phyloP scores from a whole-genome alignment of 2,329 filamentous ascomycete species.

The Graphiopsis chlorocephala region DNA sequence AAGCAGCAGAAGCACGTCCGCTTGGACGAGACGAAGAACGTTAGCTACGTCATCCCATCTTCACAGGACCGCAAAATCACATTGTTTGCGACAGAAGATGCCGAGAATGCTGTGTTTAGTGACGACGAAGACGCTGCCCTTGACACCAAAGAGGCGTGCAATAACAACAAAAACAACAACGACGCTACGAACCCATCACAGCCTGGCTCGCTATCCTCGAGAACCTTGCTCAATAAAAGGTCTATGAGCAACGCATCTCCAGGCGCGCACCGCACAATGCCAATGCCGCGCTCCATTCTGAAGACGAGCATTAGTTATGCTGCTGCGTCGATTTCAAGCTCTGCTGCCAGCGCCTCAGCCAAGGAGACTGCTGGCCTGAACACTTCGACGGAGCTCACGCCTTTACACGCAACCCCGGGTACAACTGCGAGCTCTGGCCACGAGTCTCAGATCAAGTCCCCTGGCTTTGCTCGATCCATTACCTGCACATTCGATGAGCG shows the following conservation, averaged over 20 bases:
- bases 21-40: background rate
- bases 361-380: background rate
- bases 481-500: background rate
- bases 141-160: background rate
- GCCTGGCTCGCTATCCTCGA: background rate
- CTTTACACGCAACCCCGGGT: background rate
- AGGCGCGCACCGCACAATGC: background rate
- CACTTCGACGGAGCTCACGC: background rate
- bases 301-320: background rate
- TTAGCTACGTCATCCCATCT: background rate
- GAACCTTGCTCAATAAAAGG: background rate
- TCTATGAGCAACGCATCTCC: background rate
- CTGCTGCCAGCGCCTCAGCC: background rate
- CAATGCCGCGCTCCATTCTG: background rate
- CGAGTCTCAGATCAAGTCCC: background rate
- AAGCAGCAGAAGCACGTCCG: background rate
- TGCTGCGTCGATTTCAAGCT: background rate
- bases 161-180: background rate
- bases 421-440: background rate
- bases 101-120: background rate
- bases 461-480: background rate
- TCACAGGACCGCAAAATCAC: background rate
- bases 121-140: background rate
- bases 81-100: background rate
- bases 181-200: background rate